Evolutionary conservation across 495 filamentous ascomycete species (phyloP), one percentile per base, ranked within the genome.

Genomic region (Aspergillus affinis): DNA sequence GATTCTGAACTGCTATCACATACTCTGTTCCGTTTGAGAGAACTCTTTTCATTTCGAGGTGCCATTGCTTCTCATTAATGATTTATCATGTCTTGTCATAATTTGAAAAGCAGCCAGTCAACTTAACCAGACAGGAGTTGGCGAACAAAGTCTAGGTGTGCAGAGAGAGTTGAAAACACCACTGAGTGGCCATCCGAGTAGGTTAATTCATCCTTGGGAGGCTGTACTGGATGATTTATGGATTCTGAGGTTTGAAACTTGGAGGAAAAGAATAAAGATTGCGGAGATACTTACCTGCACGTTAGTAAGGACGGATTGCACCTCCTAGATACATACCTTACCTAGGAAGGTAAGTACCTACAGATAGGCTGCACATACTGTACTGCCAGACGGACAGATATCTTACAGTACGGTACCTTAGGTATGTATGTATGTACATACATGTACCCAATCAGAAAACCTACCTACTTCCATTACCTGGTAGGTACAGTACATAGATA

Each of bases 11-110:
- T 51, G 19, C 7, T 41, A 20, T 56, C 18, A 70, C 62, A 56
- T 70, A 84, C 82, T 61, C 74, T 73, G 30, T 72, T 75, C 58
- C 82, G 80, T 57, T 85, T 85, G 61, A 82, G 75, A 29, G 79
- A 79, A 65, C 80, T 83, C 68, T 78, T 77, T 62, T 84, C 80
- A 57, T 58, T 68, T 41, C 69, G 75, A 57, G 78, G 80, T 23
- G 79, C 69, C 82, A 85, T 83, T 41, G 36, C 29, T 32, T 8
- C 10, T 32, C 29, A 32, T 32, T 32, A 10, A 32, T 41, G 0
- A 15, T 15, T 15, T 17, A 15, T 13, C 12, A 41, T 13, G 12
- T 15, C 36, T 32, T 41, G 36, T 41, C 36, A 41, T 41, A 41
- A 41, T 41, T 41, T 15, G 36, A 15, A 41, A 41, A 15, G 12